Evolutionary conservation across 768 basidiomycete species (phyloP).

Genomic region (Saitozyma podzolica): DNA sequence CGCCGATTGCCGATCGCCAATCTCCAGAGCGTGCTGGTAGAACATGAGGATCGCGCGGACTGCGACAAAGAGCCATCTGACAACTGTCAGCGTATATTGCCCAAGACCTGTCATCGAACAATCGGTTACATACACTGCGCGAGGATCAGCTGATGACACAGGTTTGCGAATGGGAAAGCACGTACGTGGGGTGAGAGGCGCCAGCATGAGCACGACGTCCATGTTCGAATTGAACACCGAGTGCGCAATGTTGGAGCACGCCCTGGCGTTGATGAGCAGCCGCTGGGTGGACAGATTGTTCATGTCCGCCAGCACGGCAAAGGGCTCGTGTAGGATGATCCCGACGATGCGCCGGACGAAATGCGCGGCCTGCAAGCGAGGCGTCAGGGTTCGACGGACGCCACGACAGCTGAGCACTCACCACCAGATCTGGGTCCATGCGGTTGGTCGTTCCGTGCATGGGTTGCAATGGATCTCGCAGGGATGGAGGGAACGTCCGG

Average conservation of each 20-base stretch:
- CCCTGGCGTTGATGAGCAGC: slow-evolving; percentile 22
- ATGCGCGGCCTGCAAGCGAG: slow-evolving; percentile 19
- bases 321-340: slow-evolving; percentile 35
- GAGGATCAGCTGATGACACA: too few relatives aligned
- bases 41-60: too few relatives aligned
- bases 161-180: too few relatives aligned
- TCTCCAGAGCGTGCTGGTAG: too few relatives aligned
- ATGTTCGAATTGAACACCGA: slow-evolving; percentile 20
- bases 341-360: slow-evolving; percentile 20
- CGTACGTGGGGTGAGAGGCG: too few relatives aligned
- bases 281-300: slow-evolving; percentile 12
- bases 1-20: too few relatives aligned
- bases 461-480: slow-evolving; percentile 27
- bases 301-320: slow-evolving; percentile 28
- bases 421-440: slow-evolving; percentile 32
- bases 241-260: slow-evolving; percentile 22
- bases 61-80: too few relatives aligned
- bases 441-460: slow-evolving; percentile 21
- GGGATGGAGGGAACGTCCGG: slow-evolving; percentile 19
- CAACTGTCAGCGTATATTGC: too few relatives aligned
- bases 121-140: too few relatives aligned
- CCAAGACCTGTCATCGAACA: too few relatives aligned
- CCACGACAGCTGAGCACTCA: slow-evolving; percentile 14
- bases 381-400: neutral
- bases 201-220: slow-evolving; percentile 29